phyloP scores from a whole-genome alignment of 768 basidiomycete genomes.

The Kwoniella heveanensis region DNA sequence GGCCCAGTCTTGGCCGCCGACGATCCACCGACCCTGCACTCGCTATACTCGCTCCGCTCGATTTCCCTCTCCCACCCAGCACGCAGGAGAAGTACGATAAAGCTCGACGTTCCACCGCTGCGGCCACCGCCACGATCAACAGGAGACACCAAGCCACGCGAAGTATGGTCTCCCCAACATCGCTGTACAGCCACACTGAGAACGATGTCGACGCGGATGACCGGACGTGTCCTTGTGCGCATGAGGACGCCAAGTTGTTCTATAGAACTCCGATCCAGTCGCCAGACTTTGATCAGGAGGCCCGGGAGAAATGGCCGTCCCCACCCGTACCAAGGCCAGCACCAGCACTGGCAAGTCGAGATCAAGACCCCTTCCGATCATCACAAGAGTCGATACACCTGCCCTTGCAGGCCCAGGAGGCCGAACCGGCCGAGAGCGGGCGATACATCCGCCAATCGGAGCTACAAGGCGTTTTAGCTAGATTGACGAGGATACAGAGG shows the following conservation, averaged over 20 bases:
- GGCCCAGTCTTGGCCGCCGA: neutral
- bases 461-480: neutral
- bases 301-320: no score
- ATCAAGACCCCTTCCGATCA: neutral
- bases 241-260: neutral
- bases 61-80: neutral
- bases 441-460: conserved; percentile 1
- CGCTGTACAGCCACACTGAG: neutral
- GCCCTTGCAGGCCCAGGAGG: neutral
- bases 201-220: neutral
- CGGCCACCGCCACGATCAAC: no score
- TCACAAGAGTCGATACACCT: neutral
- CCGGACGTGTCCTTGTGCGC: neutral
- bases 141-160: neutral
- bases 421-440: neutral
- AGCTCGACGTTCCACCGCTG: neutral
- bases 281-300: neutral
- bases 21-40: conserved; percentile 6
- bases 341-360: neutral
- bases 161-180: neutral
- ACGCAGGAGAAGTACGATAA: neutral
- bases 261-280: neutral
- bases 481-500: neutral
- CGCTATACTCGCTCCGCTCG: conserved; percentile 1
- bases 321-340: no score